These are phyloP conservation scores for Limonium bicolor DNA, from an alignment of 148 eudicot genomes.

Conservation along the genomic window DNA sequence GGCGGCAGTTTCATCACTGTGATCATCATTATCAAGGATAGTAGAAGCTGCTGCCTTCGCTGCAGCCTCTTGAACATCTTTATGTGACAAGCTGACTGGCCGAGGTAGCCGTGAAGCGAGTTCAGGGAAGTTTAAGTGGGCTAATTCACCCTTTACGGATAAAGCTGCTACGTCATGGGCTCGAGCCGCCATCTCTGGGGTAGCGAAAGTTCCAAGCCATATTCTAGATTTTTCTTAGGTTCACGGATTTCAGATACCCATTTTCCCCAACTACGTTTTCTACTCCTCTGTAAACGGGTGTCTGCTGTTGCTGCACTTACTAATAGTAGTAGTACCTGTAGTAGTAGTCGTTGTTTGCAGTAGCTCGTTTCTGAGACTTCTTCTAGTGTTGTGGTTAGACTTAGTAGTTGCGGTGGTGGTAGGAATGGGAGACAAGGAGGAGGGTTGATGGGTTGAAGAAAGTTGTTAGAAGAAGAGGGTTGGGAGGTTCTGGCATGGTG, in stretches of 20 bases:
- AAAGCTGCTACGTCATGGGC: constrained; percentile 37
- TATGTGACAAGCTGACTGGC: constrained; percentile 14
- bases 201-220: constrained; percentile 32
- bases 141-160: constrained; percentile 24
- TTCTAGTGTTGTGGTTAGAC: too few species aligned
- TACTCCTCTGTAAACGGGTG: constrained; percentile 31
- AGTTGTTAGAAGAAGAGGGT: too few species aligned
- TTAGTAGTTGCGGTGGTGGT: too few species aligned
- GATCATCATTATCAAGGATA: too few species aligned
- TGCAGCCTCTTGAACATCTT: constrained; percentile 28
- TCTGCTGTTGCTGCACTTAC: constrained; percentile 7
- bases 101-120: constrained; percentile 23
- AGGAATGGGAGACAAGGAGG: too few species aligned
- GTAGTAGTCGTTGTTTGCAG: too few species aligned
- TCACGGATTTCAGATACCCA: constrained; percentile 44
- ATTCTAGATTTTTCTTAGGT: constrained; percentile 40
- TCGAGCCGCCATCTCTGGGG: constrained; percentile 36
- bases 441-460: too few species aligned
- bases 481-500: too few species aligned
- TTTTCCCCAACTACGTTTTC: constrained; percentile 39
- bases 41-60: constrained; percentile 29
- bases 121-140: constrained; percentile 29
- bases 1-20: too few species aligned
- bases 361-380: too few species aligned
- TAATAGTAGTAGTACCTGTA: too few species aligned